These are phyloP conservation scores for Blastobotrys aristatus DNA, from an alignment of 1,139 yeast genomes.

Conservation along the genomic window DNA sequence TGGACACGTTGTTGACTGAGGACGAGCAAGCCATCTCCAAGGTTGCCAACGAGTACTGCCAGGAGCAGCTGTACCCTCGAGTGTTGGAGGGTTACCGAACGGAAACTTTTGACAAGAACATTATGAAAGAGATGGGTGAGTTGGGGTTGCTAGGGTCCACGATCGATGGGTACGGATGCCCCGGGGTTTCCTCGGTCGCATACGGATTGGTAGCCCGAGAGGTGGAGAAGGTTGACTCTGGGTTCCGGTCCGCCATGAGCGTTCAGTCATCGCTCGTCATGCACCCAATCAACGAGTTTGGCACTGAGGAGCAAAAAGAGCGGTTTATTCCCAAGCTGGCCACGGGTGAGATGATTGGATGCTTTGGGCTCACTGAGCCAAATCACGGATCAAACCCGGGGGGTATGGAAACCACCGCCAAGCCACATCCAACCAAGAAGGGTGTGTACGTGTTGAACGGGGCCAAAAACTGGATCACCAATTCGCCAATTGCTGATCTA, in stretches of 20 bases:
- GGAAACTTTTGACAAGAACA: constrained; percentile 36
- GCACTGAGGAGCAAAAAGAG: constrained; percentile 41
- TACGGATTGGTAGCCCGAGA: constrained; percentile 43
- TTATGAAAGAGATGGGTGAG: constrained; percentile 41
- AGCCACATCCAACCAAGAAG: constrained; percentile 39
- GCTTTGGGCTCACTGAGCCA: constrained; percentile 44
- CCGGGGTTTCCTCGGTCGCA: constrained; percentile 40
- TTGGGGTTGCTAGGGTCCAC: constrained; percentile 41
- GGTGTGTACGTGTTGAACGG: constrained; percentile 41
- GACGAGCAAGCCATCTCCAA: constrained; percentile 40
- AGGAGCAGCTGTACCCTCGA: constrained; percentile 37
- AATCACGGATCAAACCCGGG: constrained; percentile 45
- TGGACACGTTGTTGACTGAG: constrained; percentile 37
- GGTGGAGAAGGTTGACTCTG: constrained; percentile 43
- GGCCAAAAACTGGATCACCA: constrained; percentile 44
- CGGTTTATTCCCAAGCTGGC: constrained; percentile 40
- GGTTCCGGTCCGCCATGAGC: constrained; percentile 43
- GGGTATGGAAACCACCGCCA: constrained; percentile 42
- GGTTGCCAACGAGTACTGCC: constrained; percentile 40
- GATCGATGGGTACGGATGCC: constrained; percentile 42
- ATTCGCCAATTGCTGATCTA: constrained; percentile 44
- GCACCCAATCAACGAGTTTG: constrained; percentile 41
- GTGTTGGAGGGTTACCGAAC: constrained; percentile 40
- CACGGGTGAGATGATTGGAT: constrained; percentile 41
- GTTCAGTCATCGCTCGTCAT: constrained; percentile 44